Evolutionary conservation across 495 filamentous ascomycete genomes (phyloP), one percentile per base, ranked within the genome.

Genomic region (Sabuloglossum arenarium): DNA sequence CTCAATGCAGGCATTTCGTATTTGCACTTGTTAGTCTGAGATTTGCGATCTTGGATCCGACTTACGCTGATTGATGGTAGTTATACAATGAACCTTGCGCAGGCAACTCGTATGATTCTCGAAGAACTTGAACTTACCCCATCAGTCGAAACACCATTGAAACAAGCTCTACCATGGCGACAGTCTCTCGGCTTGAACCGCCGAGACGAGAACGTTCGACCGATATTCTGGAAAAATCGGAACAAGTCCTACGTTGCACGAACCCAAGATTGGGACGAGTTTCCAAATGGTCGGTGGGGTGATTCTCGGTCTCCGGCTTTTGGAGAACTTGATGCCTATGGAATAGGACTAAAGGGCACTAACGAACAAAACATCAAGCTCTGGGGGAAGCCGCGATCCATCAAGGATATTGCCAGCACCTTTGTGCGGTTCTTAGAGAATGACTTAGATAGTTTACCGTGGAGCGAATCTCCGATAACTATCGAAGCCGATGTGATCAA

Each of bases 211-310:
- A 94, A 97, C 65, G 93, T 99, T 46, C 88, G 93, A 46, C 93
- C 93, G 6, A 94, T 99, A 63, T 99, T 97, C 77, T 99, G 93
- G 93, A 82, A 89, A 58, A 94, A 97, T 70, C 82, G 93, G 25
- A 90, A 96, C 64, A 85, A 88, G 55, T 94, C 88, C 1, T 99
- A 99, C 62, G 80, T 99, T 29, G 80, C 82, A 34, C 86, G 93
- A 53, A 99, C 93, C 4, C 88, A 96, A 65, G 89, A 95, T 60
- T 99, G 93, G 93, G 93, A 99, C 61, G 93, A 99, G 65, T 99
- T 94, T 63, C 93, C 93, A 46, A 99, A 99, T 72, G 93, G 93
- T 34, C 85, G 93, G 67, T 99, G 93, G 93, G 94, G 93, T 67
- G 93, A 99, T 68, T 87, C 89, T 32, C 78, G 93, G 54, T 97